Evolutionary conservation across 345 rosid genomes (phyloP), one percentile per base, ranked within the genome.

Genomic region (Rhodamnia argentea): DNA sequence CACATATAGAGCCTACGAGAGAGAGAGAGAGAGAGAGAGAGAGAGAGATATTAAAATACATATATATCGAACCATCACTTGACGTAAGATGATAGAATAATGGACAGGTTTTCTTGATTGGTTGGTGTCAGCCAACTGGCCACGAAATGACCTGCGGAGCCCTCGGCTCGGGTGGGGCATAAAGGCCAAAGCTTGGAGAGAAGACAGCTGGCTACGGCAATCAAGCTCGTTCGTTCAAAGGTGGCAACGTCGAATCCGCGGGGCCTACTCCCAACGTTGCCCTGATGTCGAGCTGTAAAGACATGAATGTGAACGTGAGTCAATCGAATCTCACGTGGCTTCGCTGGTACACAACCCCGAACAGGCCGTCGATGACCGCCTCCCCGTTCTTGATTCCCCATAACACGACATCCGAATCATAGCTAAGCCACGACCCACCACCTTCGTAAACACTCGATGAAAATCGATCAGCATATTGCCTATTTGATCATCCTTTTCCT

Each of bases 161-260:
- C 81, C 26, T 9, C 78, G 47, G 47, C 20, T 10, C 47, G 40
- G 78, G 47, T 29, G 6, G 78, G 47, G 81, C 24, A 70, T 70
- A 1, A 24, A 42, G 47, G 52, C 84, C 15, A n/a, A 57, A 59
- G 82, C 37, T 26, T 44, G 75, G 75, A 64, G 87, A 85, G 82
- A 44, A 52, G 92, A 89, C 91, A 91, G 87, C 90, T 92, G 92
- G 91, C 91, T 76, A 84, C 9, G 58, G 26, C 60, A 37, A 70
- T 37, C 26, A 70, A 70, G 14, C 81, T 70, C 81, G 47, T 83
- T 52, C 47, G 20, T 83, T 83, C 60, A 10, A 53, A 83, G 44
- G 84, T 83, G 84, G 84, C 84, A 83, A 83, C 2, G 44, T 83
- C 40, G 44, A n/a, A 5, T 51, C 52, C 37, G 60, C n/a, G 60